These are phyloP conservation scores for Paramecium caudatum DNA, from an alignment of 73 alveolate species.

Conservation along the genomic window DNA sequence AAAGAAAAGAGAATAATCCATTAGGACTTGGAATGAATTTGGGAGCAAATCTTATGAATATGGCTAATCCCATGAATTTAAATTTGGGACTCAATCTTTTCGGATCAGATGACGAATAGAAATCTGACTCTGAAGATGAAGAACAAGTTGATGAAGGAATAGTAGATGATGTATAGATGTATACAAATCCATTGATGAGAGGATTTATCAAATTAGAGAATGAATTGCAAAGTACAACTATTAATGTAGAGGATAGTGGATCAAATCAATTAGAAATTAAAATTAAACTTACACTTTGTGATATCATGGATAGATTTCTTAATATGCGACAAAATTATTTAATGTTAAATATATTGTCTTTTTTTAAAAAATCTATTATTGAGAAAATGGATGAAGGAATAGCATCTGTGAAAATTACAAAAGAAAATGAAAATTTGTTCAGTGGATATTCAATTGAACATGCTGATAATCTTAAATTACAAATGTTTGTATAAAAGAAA, in stretches of 20 bases:
- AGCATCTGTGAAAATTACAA: not conserved
- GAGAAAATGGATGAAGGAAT: slow-evolving; percentile 22
- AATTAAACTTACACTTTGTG: slow-evolving; percentile 65
- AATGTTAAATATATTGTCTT: slow-evolving; percentile 48
- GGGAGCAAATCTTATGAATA: slow-evolving; percentile 7
- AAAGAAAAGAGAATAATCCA: slow-evolving; percentile 33
- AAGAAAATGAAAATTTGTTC: not conserved
- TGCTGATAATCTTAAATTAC: not conserved
- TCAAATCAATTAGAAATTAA: slow-evolving; percentile 70
- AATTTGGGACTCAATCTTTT: slow-evolving; percentile 16
- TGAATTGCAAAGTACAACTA: slow-evolving; percentile 40
- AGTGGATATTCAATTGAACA: not conserved
- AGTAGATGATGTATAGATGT: slow-evolving; percentile 57
- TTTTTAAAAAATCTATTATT: slow-evolving; percentile 51
- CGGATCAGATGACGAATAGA: slow-evolving; percentile 43
- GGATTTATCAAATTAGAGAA: slow-evolving; percentile 70
- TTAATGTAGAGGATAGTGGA: slow-evolving; percentile 62
- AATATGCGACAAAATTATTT: slow-evolving; percentile 74
- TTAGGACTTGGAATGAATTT: slow-evolving; percentile 52
- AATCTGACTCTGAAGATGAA: slow-evolving; percentile 58
- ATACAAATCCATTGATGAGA: slow-evolving; percentile 75
- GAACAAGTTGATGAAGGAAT: slow-evolving; percentile 48
- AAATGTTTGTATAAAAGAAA: not conserved
- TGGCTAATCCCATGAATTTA: slow-evolving; percentile 18
- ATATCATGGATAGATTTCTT: slow-evolving; percentile 68